These are phyloP conservation scores for Rhodotorula sp. DNA, from an alignment of 1,284 basidiomycete species.

Conservation along the genomic window DNA sequence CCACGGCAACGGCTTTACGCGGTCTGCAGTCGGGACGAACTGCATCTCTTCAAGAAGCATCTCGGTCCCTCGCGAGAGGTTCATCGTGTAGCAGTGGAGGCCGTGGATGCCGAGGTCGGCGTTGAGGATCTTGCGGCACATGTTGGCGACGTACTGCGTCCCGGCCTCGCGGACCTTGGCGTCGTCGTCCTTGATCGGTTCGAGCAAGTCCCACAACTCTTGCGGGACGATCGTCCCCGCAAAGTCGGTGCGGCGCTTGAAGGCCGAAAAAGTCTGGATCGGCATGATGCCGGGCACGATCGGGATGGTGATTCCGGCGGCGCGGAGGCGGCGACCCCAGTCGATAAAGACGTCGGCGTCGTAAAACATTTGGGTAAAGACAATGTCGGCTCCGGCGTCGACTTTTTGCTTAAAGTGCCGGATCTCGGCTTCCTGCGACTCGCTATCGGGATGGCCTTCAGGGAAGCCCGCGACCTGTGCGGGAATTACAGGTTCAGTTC, in stretches of 20 bases:
- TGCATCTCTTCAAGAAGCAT: constrained; percentile 45
- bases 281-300: constrained; percentile 98
- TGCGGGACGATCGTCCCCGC: constrained; percentile 78
- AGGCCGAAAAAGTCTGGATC: constrained; percentile 92
- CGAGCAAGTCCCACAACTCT: constrained; percentile 65
- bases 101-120: constrained; percentile 39
- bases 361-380: constrained; percentile 97
- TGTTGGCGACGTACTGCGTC: constrained; percentile 42
- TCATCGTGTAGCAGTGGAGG: constrained; percentile 44
- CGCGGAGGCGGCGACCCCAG: constrained; percentile 72
- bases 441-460: constrained; percentile 78
- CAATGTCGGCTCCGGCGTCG: constrained; percentile 91
- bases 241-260: constrained; percentile 83
- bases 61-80: constrained; percentile 42
- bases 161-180: constrained; percentile 48
- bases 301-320: constrained; percentile 78
- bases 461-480: constrained; percentile 68
- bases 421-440: constrained; percentile 69
- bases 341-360: constrained; percentile 77
- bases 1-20: constrained; percentile 49
- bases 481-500: constrained; percentile 25
- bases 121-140: constrained; percentile 38
- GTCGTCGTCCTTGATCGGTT: constrained; percentile 67
- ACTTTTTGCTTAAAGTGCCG: constrained; percentile 80
- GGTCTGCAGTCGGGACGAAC: constrained; percentile 43